phyloP scores from a whole-genome alignment of 1,139 yeast genomes.

The Candida neerlandica region DNA sequence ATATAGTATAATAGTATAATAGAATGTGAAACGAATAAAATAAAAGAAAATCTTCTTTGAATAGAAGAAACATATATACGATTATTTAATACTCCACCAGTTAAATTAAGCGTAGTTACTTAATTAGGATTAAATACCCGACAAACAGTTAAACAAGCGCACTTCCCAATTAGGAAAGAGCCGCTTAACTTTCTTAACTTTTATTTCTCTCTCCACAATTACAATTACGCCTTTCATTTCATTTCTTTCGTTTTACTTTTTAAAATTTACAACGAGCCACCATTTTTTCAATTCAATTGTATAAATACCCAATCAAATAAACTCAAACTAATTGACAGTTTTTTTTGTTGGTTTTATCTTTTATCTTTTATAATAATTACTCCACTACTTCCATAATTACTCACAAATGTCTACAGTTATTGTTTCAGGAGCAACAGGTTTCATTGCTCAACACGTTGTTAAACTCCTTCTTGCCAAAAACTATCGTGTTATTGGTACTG shows the following conservation, averaged over 20 bases:
- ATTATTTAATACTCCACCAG: no score
- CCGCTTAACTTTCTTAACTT: conserved; percentile 17
- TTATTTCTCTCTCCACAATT: neutral
- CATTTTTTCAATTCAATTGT: neutral
- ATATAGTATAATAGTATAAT: neutral
- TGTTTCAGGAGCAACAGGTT: conserved; percentile 46
- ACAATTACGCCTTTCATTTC: no score
- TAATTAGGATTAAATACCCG: neutral
- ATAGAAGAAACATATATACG: no score
- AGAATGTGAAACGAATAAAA: no score
- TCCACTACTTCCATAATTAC: neutral
- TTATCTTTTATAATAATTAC: neutral
- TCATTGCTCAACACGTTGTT: conserved; percentile 36
- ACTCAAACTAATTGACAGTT: neutral
- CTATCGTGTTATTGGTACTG: conserved; percentile 39
- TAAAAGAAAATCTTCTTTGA: no score
- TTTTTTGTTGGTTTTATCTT: neutral
- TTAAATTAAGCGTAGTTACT: neutral
- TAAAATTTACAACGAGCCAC: no score
- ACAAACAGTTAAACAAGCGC: neutral
- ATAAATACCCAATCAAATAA: no score
- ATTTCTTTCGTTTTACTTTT: no score
- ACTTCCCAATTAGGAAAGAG: conserved; percentile 9
- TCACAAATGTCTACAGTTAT: conserved; percentile 23
- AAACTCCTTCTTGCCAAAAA: conserved; percentile 27